These are phyloP conservation scores for Peribolospora baueri DNA, from an alignment of 768 basidiomycete species.

Conservation along the genomic window DNA sequence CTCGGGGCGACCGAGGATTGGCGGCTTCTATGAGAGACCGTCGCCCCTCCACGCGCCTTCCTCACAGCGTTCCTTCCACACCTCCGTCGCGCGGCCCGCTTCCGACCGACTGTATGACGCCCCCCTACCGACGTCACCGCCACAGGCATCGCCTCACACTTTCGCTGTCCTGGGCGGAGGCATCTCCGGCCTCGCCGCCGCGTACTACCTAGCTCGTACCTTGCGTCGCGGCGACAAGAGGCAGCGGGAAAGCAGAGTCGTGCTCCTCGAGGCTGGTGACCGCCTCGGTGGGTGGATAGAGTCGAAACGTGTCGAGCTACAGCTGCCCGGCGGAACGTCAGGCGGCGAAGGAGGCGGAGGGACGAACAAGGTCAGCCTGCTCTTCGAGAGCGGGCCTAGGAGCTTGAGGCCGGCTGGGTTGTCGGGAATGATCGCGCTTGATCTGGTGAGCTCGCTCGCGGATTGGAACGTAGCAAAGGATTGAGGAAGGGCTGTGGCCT, in stretches of 20 bases:
- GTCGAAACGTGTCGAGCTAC: conserved; percentile 29
- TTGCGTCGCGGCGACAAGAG: conserved; percentile 21
- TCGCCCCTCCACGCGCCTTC: too few relatives aligned
- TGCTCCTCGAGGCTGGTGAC: conserved; percentile 39
- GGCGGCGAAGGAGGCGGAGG: conserved; percentile 13
- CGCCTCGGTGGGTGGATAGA: conserved; percentile 74
- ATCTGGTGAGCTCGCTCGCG: conserved; percentile 35
- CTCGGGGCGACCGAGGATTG: too few relatives aligned
- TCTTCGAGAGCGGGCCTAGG: conserved; percentile 67
- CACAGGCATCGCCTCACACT: not conserved
- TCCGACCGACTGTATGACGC: too few relatives aligned
- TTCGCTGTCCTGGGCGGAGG: conserved; percentile 57
- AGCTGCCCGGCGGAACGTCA: conserved; percentile 12
- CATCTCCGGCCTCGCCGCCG: conserved; percentile 53
- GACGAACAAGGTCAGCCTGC: conserved; percentile 19
- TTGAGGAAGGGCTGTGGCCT: conserved; percentile 6
- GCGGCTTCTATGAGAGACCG: too few relatives aligned
- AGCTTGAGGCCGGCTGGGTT: conserved; percentile 48
- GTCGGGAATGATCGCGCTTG: conserved; percentile 39
- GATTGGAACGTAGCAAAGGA: not conserved
- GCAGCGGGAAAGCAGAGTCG: conserved; percentile 25
- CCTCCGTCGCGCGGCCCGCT: too few relatives aligned
- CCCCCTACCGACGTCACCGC: too few relatives aligned
- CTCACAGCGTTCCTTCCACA: too few relatives aligned
- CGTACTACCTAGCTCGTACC: conserved; percentile 48